Evolutionary conservation across 768 basidiomycete genomes (phyloP), one percentile per base, ranked within the genome.

Genomic region (Auricularia sp.): DNA sequence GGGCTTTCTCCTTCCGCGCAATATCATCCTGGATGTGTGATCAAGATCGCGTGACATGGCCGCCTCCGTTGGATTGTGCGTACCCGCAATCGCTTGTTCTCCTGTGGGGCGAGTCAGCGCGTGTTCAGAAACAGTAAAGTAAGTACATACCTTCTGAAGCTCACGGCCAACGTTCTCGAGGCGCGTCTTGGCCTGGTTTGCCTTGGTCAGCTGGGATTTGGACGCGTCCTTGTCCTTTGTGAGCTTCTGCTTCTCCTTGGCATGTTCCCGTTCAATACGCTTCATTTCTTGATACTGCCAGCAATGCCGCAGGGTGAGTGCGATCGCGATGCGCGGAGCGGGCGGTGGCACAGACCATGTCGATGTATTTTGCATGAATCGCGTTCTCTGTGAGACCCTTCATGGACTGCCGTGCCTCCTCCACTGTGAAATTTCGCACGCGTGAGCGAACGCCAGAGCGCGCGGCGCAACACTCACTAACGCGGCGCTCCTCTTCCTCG

Each of bases 181-280:
- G 78, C 89, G 93, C 39, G 86, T 83, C 78, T 92, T 92, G 37
- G 89, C 88, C 77, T 92, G 89, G 70, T 92, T 93, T 39, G 90
- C 86, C 74, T 94, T 94, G 7, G 89, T 91, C 59, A 93, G 77
- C 72, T 92, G 90, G 67, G 86, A 80, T 74, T 93, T 94, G 63
- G 92, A 92, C 68, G 90, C 85, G 76, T 94, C 92, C 78, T 93
- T 93, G 79, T 94, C 92, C 77, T 94, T 94, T 61, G 84, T 80
- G 36, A 94, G 79, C 72, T 94, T 94, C 78, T 94, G 92, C 75
- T 90, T 93, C 80, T 94, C 92, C 77, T 91, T 94, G 47, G 91
- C 87, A 71, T 93, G 89, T 72, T 93, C 92, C 68, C 92, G 83
- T 75, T 94, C 92, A 71, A 90, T 75, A 62, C 90, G 83, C 74